A percentile compares a stretch with the other conserved stretches of the same genome.
phyloP scores from a whole-genome alignment of 1,284 basidiomycete species.

The Leccinum pachyderme region DNA sequence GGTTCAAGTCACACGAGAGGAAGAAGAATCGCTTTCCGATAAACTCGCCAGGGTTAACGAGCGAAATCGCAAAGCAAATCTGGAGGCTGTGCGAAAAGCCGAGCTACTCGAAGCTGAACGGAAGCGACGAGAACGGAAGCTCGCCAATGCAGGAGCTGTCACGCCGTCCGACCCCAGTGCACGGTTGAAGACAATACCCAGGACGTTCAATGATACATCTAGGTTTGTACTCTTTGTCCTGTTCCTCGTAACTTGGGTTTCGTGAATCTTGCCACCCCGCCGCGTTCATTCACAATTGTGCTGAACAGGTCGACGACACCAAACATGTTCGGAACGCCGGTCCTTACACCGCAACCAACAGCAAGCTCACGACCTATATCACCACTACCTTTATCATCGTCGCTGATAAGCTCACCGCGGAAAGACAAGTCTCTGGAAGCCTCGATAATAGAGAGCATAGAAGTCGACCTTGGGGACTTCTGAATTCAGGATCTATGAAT shows the following conservation, averaged over 20 bases:
- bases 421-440: conserved; percentile 52
- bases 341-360: conserved; percentile 23
- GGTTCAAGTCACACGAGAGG: conserved; percentile 35
- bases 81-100: conserved; percentile 74
- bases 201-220: conserved; percentile 47
- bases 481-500: conserved; percentile 30
- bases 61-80: conserved; percentile 79
- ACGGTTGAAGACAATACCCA: conserved; percentile 56
- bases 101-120: conserved; percentile 68
- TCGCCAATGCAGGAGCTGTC: conserved; percentile 44
- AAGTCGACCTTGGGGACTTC: conserved; percentile 78
- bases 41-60: conserved; percentile 82
- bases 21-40: conserved; percentile 43
- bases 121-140: conserved; percentile 62
- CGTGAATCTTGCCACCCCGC: conserved; percentile 5
- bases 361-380: conserved; percentile 39
- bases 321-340: conserved; percentile 33
- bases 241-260: conserved; percentile 12
- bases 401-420: conserved; percentile 28
- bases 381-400: conserved; percentile 38
- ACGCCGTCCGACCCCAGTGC: conserved; percentile 60
- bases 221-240: conserved; percentile 43
- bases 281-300: conserved; percentile 6
- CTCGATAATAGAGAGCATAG: conserved; percentile 61
- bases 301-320: conserved; percentile 51